These are phyloP conservation scores for Macadamia integrifolia DNA, from an alignment of 164 flowering plant genomes.

Conservation along the genomic window DNA sequence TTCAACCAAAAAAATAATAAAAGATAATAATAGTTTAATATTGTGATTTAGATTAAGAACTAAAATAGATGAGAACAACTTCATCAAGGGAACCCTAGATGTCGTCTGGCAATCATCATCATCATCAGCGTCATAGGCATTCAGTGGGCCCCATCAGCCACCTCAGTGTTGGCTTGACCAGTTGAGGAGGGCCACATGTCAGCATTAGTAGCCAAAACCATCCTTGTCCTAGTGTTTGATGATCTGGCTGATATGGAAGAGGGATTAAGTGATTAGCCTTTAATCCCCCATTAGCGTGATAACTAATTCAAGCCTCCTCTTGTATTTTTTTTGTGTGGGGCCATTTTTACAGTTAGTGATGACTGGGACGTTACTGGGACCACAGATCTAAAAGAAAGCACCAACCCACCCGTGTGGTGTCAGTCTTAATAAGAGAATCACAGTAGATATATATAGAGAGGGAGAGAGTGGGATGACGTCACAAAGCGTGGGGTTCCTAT, in stretches of 20 bases:
- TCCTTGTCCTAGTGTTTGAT: background rate
- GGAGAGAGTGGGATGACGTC: background rate
- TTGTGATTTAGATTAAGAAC: background rate
- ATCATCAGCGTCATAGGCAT: too few species aligned
- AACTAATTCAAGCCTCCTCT: too few species aligned
- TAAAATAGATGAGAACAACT: background rate
- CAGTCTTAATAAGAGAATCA: too few species aligned
- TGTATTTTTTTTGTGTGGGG: too few species aligned
- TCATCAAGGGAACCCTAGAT: slow-evolving; percentile 9
- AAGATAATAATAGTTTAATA: too few species aligned
- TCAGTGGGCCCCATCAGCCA: slow-evolving; percentile 30
- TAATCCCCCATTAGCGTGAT: too few species aligned
- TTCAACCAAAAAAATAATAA: too few species aligned
- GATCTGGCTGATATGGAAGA: too few species aligned
- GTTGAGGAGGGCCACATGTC: slow-evolving; percentile 19
- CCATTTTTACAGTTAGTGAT: too few species aligned
- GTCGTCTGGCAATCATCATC: slow-evolving; percentile 22
- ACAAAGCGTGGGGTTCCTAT: background rate
- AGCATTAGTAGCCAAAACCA: slow-evolving; percentile 21
- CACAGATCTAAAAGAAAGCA: too few species aligned
- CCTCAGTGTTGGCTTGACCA: slow-evolving; percentile 48
- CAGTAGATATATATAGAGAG: background rate
- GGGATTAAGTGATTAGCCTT: too few species aligned
- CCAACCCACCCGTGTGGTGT: background rate
- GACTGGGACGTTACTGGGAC: too few species aligned